Evolutionary conservation across 78 protist species (phyloP).

Genomic region (Monocercomonoides exilis): DNA sequence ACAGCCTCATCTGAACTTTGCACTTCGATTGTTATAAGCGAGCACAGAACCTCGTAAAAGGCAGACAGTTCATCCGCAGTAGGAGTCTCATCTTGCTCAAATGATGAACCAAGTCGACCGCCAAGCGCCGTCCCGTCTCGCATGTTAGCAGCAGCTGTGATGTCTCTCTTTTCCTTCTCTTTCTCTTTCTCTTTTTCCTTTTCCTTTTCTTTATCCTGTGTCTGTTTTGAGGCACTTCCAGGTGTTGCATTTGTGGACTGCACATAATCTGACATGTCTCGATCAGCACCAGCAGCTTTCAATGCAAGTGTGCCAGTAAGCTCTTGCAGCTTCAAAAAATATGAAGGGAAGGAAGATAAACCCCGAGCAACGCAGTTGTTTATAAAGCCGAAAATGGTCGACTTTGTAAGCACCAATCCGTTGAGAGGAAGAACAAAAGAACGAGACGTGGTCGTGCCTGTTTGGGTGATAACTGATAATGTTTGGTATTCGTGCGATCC

Average conservation of each 20-base stretch:
- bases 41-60: not conserved
- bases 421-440: not conserved
- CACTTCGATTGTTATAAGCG: not conserved
- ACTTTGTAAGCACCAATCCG: not conserved
- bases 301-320: no score
- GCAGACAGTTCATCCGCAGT: not conserved
- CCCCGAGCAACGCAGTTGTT: not conserved
- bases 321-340: no score
- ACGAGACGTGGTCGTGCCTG: not conserved
- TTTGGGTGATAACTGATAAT: not conserved
- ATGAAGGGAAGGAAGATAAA: not conserved
- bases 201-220: no score
- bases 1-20: not conserved
- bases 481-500: not conserved
- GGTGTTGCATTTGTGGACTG: no score
- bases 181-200: not conserved
- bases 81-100: no score
- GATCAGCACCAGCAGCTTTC: no score
- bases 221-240: no score
- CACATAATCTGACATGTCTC: no score
- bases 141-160: not conserved
- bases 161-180: not conserved
- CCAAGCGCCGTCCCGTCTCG: not conserved
- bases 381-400: not conserved
- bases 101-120: not conserved